Evolutionary conservation across 306 rosid species (phyloP).

Genomic region (Quercus berberidifolia): DNA sequence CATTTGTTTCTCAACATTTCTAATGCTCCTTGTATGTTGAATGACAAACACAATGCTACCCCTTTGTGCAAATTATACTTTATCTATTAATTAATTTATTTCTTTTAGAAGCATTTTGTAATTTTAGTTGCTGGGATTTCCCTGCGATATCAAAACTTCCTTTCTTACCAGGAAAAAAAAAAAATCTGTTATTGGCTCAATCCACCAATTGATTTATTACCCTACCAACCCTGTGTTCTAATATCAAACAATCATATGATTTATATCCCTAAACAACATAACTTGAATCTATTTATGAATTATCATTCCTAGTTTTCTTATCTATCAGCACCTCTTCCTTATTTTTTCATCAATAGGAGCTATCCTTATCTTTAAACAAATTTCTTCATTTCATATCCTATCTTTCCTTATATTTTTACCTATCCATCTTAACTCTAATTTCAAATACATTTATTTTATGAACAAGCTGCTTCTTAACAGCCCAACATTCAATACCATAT

Average conservation of each 20-base stretch:
- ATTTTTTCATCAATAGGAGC: too few relatives aligned
- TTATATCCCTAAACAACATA: neutral
- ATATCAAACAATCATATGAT: neutral
- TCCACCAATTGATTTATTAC: neutral
- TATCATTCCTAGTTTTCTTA: neutral
- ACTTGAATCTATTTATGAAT: neutral
- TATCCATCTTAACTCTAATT: too few relatives aligned
- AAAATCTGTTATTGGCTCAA: neutral
- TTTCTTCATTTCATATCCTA: too few relatives aligned
- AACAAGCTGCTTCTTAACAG: too few relatives aligned
- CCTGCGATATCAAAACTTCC: neutral
- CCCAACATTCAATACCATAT: too few relatives aligned
- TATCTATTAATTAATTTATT: neutral
- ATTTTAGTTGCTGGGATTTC: neutral
- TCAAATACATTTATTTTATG: too few relatives aligned
- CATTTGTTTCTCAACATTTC: neutral
- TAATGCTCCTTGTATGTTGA: too few relatives aligned
- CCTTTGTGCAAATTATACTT: neutral
- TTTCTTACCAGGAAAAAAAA: neutral
- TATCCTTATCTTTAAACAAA: too few relatives aligned
- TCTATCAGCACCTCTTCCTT: neutral
- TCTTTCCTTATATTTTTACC: too few relatives aligned
- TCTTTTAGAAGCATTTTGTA: neutral
- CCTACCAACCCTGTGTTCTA: neutral
- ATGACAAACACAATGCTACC: too few relatives aligned